A percentile compares a stretch with the other conserved stretches of the same genome.
These are phyloP conservation scores for Kregervanrija pseudodelftensis DNA, from an alignment of 805 yeast species.

Conservation along the genomic window DNA sequence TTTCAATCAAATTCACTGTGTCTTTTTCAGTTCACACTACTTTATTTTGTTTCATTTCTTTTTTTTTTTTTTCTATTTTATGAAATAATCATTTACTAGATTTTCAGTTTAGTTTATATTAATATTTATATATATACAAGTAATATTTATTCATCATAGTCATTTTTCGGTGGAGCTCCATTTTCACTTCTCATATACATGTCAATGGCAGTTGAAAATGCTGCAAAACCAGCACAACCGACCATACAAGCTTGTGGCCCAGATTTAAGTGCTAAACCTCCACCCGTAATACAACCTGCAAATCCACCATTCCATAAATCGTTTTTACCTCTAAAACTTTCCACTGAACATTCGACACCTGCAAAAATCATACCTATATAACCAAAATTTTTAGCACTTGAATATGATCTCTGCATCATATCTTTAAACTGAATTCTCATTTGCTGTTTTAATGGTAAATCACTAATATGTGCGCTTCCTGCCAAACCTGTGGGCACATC, in stretches of 20 bases:
- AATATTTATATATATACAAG: neutral
- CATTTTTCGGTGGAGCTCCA: slow-evolving; percentile 77
- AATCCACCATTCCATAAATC: slow-evolving; percentile 86
- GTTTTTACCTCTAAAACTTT: slow-evolving; percentile 78
- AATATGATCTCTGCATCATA: slow-evolving; percentile 84
- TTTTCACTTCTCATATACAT: slow-evolving; percentile 78
- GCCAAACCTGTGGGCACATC: slow-evolving; percentile 64
- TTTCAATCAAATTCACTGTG: neutral
- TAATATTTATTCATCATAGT: slow-evolving; percentile 57
- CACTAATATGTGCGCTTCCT: slow-evolving; percentile 51
- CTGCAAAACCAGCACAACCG: slow-evolving; percentile 98
- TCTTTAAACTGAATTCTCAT: slow-evolving; percentile 85
- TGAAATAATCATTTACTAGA: neutral
- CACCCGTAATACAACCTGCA: slow-evolving; percentile 97
- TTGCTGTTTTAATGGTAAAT: slow-evolving; percentile 87
- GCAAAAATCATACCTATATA: slow-evolving; percentile 85
- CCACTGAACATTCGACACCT: slow-evolving; percentile 88
- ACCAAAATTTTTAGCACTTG: slow-evolving; percentile 91
- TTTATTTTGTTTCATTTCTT: too few species aligned
- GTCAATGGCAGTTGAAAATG: slow-evolving; percentile 86
- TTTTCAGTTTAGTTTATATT: neutral
- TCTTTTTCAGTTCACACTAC: too few species aligned
- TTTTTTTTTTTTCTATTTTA: neutral
- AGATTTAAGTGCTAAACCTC: slow-evolving; percentile 83
- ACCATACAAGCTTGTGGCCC: slow-evolving; percentile 89